Evolutionary conservation across 352 stramenopile species (phyloP).

Genomic region (Pythium periplocum): DNA sequence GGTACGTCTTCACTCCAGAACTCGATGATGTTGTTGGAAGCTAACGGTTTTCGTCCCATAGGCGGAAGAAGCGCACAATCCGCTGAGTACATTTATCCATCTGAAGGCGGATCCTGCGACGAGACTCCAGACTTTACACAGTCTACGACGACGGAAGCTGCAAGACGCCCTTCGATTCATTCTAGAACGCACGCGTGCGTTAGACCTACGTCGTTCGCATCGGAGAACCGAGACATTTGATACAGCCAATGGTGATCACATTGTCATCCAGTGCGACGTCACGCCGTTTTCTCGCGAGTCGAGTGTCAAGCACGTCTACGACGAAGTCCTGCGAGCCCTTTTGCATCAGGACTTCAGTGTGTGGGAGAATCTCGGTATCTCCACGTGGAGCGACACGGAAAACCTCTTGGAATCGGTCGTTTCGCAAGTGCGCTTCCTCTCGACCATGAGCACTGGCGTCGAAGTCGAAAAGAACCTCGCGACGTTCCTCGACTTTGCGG

Average conservation of each 20-base stretch:
- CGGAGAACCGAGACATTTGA: conserved; percentile 7
- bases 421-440: not conserved
- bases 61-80: not conserved
- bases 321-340: not conserved
- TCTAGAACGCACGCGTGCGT: not conserved
- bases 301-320: conserved; percentile 1
- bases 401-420: not conserved
- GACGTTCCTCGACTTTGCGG: conserved; percentile 3
- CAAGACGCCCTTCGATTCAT: conserved; percentile 6
- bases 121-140: not conserved
- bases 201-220: conserved; percentile 1
- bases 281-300: not conserved
- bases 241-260: conserved; percentile 3
- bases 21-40: too few relatives aligned
- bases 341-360: conserved; percentile 1
- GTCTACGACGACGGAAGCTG: conserved; percentile 3
- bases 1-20: too few relatives aligned
- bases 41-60: conserved; percentile 1
- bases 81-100: conserved; percentile 7
- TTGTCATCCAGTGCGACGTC: conserved; percentile 1
- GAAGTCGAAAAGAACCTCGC: conserved; percentile 6
- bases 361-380: not conserved
- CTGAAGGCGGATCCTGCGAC: not conserved
- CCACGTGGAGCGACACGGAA: not conserved
- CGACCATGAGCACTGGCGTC: not conserved